Evolutionary conservation across 78 protist species (phyloP).

Genomic region (Diacronema lutheri): DNA sequence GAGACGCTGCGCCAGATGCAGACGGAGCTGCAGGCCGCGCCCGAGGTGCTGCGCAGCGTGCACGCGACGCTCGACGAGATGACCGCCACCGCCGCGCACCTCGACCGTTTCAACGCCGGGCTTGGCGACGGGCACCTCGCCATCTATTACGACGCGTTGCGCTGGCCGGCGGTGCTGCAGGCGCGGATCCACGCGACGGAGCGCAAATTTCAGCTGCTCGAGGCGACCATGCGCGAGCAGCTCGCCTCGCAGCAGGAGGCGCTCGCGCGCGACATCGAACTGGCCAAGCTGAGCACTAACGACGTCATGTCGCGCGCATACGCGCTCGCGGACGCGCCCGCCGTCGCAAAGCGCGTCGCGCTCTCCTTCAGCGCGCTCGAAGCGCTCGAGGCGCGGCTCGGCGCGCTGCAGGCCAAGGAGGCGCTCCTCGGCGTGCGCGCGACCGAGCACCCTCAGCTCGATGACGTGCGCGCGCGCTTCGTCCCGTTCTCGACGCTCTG

Average conservation of each 20-base stretch:
- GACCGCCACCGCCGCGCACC: too few relatives aligned
- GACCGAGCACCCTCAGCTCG: too few relatives aligned
- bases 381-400: too few relatives aligned
- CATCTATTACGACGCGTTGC: background rate
- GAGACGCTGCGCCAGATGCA: too few relatives aligned
- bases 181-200: background rate
- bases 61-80: too few relatives aligned
- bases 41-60: background rate
- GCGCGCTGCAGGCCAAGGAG: too few relatives aligned
- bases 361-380: too few relatives aligned
- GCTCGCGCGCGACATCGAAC: background rate
- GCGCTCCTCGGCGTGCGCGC: too few relatives aligned
- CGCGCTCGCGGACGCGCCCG: background rate
- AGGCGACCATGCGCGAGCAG: background rate
- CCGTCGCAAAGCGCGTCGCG: too few relatives aligned
- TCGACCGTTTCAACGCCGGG: background rate
- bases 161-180: background rate
- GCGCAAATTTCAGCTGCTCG: too few relatives aligned
- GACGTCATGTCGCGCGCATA: background rate
- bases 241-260: background rate
- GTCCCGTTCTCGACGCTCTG: constrained; percentile 40
- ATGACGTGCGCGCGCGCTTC: background rate
- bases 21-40: too few relatives aligned
- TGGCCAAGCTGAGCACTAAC: background rate
- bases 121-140: background rate